Evolutionary conservation across 2,329 filamentous ascomycete species (phyloP), one percentile per base, ranked within the genome.

Genomic region (Fusarium euwallaceae): DNA sequence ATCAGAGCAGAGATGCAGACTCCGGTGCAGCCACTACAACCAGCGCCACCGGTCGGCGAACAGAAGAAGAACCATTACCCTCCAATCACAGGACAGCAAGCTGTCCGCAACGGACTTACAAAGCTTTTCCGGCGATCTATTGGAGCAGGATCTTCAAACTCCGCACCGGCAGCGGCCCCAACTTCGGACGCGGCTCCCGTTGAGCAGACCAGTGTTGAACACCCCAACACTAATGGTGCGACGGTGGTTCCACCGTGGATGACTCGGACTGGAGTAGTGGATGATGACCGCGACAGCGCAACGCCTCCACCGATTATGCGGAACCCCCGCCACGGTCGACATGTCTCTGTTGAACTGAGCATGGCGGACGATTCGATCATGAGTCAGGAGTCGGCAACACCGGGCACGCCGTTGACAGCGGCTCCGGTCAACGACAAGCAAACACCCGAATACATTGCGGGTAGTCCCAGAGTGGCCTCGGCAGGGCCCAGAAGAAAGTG

Each of bases 281-380:
- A 86, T 1, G 86, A 87, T 5, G 86, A 88, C 11, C 79, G 84
- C 5, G 79, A 82, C 2, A 86, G 88, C 34, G 87, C 88, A 0
- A 91, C 89, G 9, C 89, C 89, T 4, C 89, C 89, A 6, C 89
- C 89, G 2, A 91, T 91, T 61, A 80, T 87, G 82, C 84, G 88
- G 17, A 87, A 86, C 61, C 81, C 79, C 24, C 82, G 82, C 6
- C 80, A 82, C 6, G 71, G 67, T 27, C 77, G 82, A 24, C 74
- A 80, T 8, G 71, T 76, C 60, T 80, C 81, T 5, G 59, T 73
- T 1, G 80, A 80, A 20, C 10, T 71, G 32, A 68, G 55, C 3
- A 67, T 67, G 58, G 20, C 56, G 10, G 65, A 76, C 24, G 56
- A 69, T 8, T 58, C 69, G 3, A 22, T 51, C 9, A 66, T 65